phyloP scores from a whole-genome alignment of 2,329 filamentous ascomycete genomes.

The Plenodomus lindquistii region DNA sequence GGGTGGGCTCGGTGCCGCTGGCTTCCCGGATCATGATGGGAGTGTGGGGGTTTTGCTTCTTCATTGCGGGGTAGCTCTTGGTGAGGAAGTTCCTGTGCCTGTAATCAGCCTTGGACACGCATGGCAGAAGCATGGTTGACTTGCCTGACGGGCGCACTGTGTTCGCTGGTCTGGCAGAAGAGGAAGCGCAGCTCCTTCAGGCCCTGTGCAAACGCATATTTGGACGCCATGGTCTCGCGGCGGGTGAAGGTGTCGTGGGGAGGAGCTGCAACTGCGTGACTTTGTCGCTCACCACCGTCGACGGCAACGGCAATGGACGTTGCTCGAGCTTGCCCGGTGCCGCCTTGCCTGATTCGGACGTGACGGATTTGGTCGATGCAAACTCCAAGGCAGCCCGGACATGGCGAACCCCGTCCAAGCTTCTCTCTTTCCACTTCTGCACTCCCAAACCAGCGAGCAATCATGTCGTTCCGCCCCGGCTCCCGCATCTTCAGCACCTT shows the following conservation, averaged over 20 bases:
- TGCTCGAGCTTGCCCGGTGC: constrained; percentile 6
- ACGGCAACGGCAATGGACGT: constrained; percentile 19
- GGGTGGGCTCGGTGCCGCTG: constrained; percentile 76
- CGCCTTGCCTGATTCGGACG: neutral
- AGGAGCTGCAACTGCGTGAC: neutral
- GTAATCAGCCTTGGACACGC: constrained; percentile 13
- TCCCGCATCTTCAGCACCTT: constrained; percentile 61
- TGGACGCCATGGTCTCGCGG: constrained; percentile 72
- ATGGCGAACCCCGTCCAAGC: too few species aligned
- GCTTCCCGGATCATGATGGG: constrained; percentile 97
- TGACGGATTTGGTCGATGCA: too few species aligned
- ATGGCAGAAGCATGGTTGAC: too few species aligned
- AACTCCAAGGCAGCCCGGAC: constrained; percentile 15
- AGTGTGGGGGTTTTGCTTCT: constrained; percentile 94
- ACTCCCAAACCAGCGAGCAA: constrained; percentile 29
- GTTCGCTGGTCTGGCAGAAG: constrained; percentile 92
- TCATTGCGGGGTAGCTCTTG: constrained; percentile 95
- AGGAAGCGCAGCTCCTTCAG: constrained; percentile 97
- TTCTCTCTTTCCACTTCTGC: constrained; percentile 52
- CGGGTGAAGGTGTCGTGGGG: neutral
- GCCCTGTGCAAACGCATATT: constrained; percentile 86
- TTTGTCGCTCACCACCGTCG: too few species aligned
- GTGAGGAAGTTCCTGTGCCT: constrained; percentile 79
- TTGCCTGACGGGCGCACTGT: constrained; percentile 87
- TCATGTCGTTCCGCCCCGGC: constrained; percentile 61